phyloP scores from a whole-genome alignment of 148 eudicot species.

The Rhododendron henanense region DNA sequence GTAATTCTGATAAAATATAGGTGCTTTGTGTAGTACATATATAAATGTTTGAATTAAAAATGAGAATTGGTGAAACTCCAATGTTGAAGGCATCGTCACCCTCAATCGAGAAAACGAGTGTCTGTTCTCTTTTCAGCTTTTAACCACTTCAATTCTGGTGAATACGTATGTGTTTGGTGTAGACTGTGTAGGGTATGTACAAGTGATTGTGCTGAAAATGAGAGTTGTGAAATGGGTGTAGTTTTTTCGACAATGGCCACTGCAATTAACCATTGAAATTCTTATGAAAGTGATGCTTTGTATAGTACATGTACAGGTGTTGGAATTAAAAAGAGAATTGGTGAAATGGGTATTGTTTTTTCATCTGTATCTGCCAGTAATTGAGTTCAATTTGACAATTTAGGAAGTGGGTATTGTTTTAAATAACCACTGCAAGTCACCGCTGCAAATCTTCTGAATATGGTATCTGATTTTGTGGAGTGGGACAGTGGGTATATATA shows the following conservation, averaged over 20 bases:
- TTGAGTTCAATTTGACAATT: conserved; percentile 2
- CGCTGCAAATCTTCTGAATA: neutral
- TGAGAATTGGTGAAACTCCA: conserved; percentile 45
- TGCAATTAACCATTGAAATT: neutral
- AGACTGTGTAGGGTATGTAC: neutral
- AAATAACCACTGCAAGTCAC: neutral
- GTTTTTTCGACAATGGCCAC: neutral
- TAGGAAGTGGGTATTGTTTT: neutral
- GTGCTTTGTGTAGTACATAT: neutral
- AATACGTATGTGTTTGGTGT: neutral
- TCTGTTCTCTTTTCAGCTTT: conserved; percentile 17
- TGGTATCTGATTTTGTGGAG: neutral
- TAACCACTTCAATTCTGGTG: neutral
- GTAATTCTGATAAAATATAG: neutral
- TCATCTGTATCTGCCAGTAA: neutral
- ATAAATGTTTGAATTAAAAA: neutral
- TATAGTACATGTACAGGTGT: neutral
- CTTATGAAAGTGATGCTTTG: neutral
- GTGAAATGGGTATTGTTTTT: conserved; percentile 21
- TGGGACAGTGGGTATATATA: neutral
- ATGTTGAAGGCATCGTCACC: conserved; percentile 71
- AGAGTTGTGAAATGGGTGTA: neutral
- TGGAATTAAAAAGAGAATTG: neutral
- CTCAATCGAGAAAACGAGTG: neutral
- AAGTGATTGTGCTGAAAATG: conserved; percentile 1